Base-by-base conservation (phyloP, 345 rosid genomes). In the Eucalyptus erythrocorys region DNA sequence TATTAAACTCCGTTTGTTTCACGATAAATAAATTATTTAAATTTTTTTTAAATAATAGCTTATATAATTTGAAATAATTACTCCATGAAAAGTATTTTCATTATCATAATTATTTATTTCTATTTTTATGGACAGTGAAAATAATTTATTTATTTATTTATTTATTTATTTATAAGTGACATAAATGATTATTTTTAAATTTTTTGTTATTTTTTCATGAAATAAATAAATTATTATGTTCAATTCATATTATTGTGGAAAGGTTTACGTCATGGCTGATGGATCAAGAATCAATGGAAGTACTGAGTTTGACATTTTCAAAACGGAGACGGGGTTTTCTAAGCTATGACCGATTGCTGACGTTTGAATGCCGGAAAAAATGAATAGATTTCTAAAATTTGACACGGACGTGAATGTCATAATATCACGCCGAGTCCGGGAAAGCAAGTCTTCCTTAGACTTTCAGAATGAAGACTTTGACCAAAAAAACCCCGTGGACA, bases 211-310 rank as follows among this genome's bases (percentile, higher is more conserved):
- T 64, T 14, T 64, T 64, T 7, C 4, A 64, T 0, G 10, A 32
- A 64, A n/a, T 0, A 51, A 7, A 51, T 0, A 4, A 51, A 19
- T 51, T 16, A 0, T 64, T 13, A n/a, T 8, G 10, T 0, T 32
- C 32, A 9, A 16, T 68, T 68, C 7, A 68, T 24, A 32, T 68
- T 34, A 32, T 5, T 32, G 80, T 68, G 19, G 40, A 68, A 68
- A 68, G 80, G 80, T 68, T 37, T 12, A 68, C 80, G 19, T 68
- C 80, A 0, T 32, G 17, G 79, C 22, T 32, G 79, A 15, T 32
- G 0, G 80, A 32, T 68, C 42, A 68, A 68, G 80, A 68, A 34
- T 68, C 80, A 32, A 68, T 16, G 9, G 0, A 32, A 51, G 4
- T 51, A 32, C 3, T 32, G 24, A 16, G 80, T 34, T 32, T 32